Base-by-base conservation (phyloP, 2,329 filamentous ascomycete genomes). In the Pestalotiopsis sp. region DNA sequence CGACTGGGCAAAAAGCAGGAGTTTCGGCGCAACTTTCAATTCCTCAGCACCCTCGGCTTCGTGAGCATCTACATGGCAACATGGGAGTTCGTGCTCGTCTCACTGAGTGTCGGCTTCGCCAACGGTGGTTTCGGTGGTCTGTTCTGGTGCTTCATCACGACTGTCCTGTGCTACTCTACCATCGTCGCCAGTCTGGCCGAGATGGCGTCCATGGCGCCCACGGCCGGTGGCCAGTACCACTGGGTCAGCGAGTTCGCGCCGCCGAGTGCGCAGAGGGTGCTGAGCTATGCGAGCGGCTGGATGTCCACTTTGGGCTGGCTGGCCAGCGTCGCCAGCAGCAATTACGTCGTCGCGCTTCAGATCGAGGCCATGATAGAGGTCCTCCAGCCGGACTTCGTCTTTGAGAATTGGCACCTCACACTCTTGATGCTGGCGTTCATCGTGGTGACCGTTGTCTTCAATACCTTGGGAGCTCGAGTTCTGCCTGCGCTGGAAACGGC, bases 41-140 rank as follows among this genome's bases (percentile, higher is more conserved):
- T 49, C 0, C 71, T 69, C 69, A 70, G 71, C 17, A 69, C 71
- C 2, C 67, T 75, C 11, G 72, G 73, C 13, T 75, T 75, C 60
- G 68, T 75, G 27, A 72, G 73, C 52, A 73, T 75, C 45, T 75
- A 74, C 60, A 75, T 75, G 73, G 72, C 71, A 6, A 73, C 73
- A 0, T 75, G 73, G 73, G 73, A 75, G 57, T 73, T 73, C 39
- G 67, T 71, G 2, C 69, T 75, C 31, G 67, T 73, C 6, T 71
- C 68, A 27, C 66, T 73, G 67, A 69, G 69, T 3, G 68, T 70
- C 13, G 71, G 68, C 1, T 67, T 73, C 38, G 68, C 68, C 38
- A 68, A 73, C 3, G 68, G 70, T 14, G 73, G 73, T n/a, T 73
- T 69, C 55, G 73, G 71, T 3, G 73, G 73, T 7, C 67, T 72